Evolutionary conservation across 2,329 filamentous ascomycete species (phyloP).

Genomic region (Coleophoma crateriformis): DNA sequence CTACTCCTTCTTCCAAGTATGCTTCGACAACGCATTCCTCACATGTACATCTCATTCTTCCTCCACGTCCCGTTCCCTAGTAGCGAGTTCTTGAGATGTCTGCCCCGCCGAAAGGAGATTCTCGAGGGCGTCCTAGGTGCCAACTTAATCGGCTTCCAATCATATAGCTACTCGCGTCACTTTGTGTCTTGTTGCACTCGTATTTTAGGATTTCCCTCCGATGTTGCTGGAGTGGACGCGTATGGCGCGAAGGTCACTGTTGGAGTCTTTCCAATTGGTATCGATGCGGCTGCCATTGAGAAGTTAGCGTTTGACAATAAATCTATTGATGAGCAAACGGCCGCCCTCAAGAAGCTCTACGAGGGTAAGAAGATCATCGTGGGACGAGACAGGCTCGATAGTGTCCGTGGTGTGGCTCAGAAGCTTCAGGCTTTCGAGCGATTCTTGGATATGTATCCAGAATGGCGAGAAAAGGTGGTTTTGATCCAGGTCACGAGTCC

Average conservation of each 20-base stretch:
- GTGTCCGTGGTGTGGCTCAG: slow-evolving; percentile 87
- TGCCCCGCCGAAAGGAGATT: slow-evolving; percentile 83
- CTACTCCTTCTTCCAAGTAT: slow-evolving; percentile 85
- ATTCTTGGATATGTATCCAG: slow-evolving; percentile 88
- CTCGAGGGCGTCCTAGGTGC: slow-evolving; percentile 84
- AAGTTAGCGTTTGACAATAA: slow-evolving; percentile 66
- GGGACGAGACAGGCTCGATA: slow-evolving; percentile 88
- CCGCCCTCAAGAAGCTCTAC: slow-evolving; percentile 70
- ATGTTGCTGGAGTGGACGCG: slow-evolving; percentile 77
- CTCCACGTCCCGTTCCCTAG: slow-evolving; percentile 92
- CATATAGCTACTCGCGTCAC: slow-evolving; percentile 89
- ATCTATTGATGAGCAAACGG: slow-evolving; percentile 66
- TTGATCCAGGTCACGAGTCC: slow-evolving; percentile 93
- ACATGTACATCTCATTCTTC: slow-evolving; percentile 93
- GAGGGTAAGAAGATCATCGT: slow-evolving; percentile 93
- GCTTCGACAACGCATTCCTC: slow-evolving; percentile 77
- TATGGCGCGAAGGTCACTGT: slow-evolving; percentile 87
- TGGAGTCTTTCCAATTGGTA: slow-evolving; percentile 91
- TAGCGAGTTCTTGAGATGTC: slow-evolving; percentile 88
- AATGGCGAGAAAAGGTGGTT: slow-evolving; percentile 85
- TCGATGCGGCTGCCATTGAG: slow-evolving; percentile 78
- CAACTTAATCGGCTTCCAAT: slow-evolving; percentile 93
- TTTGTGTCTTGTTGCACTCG: slow-evolving; percentile 92
- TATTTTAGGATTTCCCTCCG: slow-evolving; percentile 84
- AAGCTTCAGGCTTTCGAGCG: slow-evolving; percentile 88